A percentile compares a stretch with the other conserved stretches of the same genome.
Conservation (phyloP, 345 rosid genomes). For the Euphorbia tirucalli region DNA sequence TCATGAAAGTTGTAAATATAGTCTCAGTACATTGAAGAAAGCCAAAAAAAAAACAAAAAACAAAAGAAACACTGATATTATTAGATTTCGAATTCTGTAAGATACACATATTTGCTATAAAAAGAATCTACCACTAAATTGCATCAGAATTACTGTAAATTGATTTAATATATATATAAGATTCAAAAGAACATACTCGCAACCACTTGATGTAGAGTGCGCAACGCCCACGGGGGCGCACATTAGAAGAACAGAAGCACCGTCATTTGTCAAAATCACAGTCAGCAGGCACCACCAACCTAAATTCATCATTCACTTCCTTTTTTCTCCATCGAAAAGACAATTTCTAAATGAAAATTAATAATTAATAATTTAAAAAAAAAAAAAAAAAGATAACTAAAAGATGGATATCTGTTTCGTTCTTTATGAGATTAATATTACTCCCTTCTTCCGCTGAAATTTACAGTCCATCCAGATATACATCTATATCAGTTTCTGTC, state of each 20-base stretch:
- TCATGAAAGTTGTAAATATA: too few relatives aligned
- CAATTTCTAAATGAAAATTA: too few relatives aligned
- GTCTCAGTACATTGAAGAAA: too few relatives aligned
- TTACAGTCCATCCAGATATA: neutral
- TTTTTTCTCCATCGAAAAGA: neutral
- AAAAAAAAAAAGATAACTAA: neutral
- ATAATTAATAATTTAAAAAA: neutral
- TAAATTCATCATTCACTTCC: neutral
- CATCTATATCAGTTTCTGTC: neutral
- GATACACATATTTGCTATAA: too few relatives aligned
- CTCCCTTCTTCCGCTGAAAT: slow-evolving; percentile 6
- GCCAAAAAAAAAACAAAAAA: too few relatives aligned
- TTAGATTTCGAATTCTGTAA: too few relatives aligned
- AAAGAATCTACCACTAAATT: too few relatives aligned
- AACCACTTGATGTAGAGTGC: neutral
- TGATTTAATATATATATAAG: too few relatives aligned
- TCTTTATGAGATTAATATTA: neutral
- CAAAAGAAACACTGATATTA: too few relatives aligned
- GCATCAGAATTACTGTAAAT: too few relatives aligned
- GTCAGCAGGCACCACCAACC: neutral
- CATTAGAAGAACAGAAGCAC: neutral
- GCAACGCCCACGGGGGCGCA: neutral
- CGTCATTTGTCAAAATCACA: neutral
- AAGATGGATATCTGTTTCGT: neutral
- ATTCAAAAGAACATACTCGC: too few relatives aligned